Conservation (phyloP, 441 rosid species). For the Sinapis alba region DNA sequence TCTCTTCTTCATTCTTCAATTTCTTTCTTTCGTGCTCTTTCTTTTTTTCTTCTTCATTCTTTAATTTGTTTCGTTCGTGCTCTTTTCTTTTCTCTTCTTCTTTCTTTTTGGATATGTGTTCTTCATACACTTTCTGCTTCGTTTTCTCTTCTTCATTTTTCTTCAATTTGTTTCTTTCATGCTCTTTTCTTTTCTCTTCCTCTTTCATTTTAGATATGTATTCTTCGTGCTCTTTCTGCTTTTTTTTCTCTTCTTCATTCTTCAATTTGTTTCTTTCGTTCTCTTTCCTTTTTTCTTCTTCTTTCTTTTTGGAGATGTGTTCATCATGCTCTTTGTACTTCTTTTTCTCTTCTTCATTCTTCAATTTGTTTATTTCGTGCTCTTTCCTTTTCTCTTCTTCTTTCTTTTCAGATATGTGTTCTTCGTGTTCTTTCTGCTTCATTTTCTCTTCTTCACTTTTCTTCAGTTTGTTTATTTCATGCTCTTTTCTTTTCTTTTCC, state of each 20-base stretch:
- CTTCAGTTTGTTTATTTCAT: background rate
- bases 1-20: background rate
- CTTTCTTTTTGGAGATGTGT: background rate
- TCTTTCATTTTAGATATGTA: background rate
- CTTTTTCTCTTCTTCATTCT: background rate
- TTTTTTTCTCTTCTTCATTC: background rate
- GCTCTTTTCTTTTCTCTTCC: background rate
- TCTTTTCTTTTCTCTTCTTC: background rate
- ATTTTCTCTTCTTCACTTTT: background rate
- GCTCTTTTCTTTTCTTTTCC: background rate
- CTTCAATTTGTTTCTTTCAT: background rate
- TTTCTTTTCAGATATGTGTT: background rate
- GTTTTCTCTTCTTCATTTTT: background rate
- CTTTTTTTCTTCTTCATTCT: background rate
- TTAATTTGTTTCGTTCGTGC: background rate
- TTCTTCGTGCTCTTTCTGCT: background rate
- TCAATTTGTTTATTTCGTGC: background rate
- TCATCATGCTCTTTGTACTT: background rate
- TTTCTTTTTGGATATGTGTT: background rate
- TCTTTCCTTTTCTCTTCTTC: background rate
- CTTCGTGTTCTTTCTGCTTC: background rate
- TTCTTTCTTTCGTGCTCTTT: background rate
- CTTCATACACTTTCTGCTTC: background rate
- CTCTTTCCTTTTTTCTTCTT: background rate
- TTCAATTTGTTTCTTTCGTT: background rate